phyloP scores from a whole-genome alignment of 2,329 filamentous ascomycete genomes.

The Fusarium tanahbumbuense region DNA sequence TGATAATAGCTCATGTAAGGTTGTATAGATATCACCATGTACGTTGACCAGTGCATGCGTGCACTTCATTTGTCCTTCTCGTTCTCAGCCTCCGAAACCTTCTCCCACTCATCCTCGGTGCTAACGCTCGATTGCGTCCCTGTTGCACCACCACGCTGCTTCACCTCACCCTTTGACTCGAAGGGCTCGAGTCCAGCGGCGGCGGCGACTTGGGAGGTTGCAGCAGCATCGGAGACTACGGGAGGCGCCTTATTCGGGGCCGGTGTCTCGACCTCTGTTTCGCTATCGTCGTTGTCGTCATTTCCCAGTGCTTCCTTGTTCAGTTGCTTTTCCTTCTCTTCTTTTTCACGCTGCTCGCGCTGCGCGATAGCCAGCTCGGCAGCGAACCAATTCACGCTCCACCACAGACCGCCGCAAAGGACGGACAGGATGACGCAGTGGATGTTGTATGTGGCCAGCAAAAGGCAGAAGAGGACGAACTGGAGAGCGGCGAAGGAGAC shows the following conservation, averaged over 20 bases:
- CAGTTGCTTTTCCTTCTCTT: slow-evolving; percentile 48
- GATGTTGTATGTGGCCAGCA: slow-evolving; percentile 84
- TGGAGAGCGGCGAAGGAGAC: slow-evolving; percentile 88
- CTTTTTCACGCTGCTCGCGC: slow-evolving; percentile 55
- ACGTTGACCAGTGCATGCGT: background rate
- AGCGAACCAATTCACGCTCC: slow-evolving; percentile 97
- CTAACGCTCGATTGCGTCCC: slow-evolving; percentile 70
- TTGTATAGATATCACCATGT: slow-evolving; percentile 1
- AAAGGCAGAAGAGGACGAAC: slow-evolving; percentile 77
- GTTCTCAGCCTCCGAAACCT: slow-evolving; percentile 80
- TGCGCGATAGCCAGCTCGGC: slow-evolving; percentile 65
- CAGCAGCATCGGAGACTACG: slow-evolving; percentile 11
- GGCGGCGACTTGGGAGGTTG: slow-evolving; percentile 30
- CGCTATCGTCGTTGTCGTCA: slow-evolving; percentile 45
- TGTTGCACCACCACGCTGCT: slow-evolving; percentile 58
- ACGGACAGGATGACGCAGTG: slow-evolving; percentile 88
- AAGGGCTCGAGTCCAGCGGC: slow-evolving; percentile 58
- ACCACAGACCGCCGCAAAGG: slow-evolving; percentile 87
- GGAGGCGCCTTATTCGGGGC: slow-evolving; percentile 35
- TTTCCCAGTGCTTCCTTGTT: slow-evolving; percentile 38
- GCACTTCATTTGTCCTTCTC: slow-evolving; percentile 64
- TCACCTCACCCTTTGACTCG: slow-evolving; percentile 60
- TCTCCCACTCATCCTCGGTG: slow-evolving; percentile 98
- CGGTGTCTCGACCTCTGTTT: slow-evolving; percentile 58
- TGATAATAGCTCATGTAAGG: background rate